Evolutionary conservation across 352 stramenopile genomes (phyloP).

Genomic region (Plasmopara viticola): DNA sequence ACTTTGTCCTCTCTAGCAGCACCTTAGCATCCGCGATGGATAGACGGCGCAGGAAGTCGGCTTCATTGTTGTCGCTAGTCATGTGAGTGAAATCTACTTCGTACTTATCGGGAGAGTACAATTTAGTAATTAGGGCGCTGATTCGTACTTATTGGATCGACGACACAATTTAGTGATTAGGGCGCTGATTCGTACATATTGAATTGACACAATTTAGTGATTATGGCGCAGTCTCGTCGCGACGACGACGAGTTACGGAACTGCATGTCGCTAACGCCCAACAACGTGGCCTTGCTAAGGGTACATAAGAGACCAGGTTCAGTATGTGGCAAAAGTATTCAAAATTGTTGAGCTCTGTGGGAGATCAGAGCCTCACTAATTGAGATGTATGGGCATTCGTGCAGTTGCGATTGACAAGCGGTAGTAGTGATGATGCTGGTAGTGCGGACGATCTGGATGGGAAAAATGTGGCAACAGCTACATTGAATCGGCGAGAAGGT

Average conservation of each 20-base stretch:
- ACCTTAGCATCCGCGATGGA: slow-evolving; percentile 82
- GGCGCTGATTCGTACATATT: too few relatives aligned
- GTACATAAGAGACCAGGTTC: slow-evolving; percentile 19
- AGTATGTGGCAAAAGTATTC: slow-evolving; percentile 7
- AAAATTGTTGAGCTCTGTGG: background rate
- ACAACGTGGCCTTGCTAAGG: slow-evolving; percentile 19
- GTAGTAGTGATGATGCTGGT: slow-evolving; percentile 13
- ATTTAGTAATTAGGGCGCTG: slow-evolving; percentile 2
- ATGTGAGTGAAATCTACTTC: background rate
- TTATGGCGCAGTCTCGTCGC: slow-evolving; percentile 5
- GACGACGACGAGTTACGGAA: slow-evolving; percentile 9
- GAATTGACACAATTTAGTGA: too few relatives aligned
- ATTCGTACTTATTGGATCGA: too few relatives aligned
- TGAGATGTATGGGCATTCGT: background rate
- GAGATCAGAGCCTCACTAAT: background rate
- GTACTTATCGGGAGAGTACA: slow-evolving; percentile 19
- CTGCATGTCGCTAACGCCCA: slow-evolving; percentile 15
- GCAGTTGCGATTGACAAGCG: slow-evolving; percentile 21
- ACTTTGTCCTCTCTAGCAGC: slow-evolving; percentile 72
- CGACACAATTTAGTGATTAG: too few relatives aligned
- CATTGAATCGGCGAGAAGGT: slow-evolving; percentile 18
- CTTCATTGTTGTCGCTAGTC: slow-evolving; percentile 11
- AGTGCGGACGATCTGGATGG: slow-evolving; percentile 16
- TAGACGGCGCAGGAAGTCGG: slow-evolving; percentile 69
- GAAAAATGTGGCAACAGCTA: slow-evolving; percentile 9